phyloP scores from a whole-genome alignment of 805 yeast genomes.

The Candida tibetensis region DNA sequence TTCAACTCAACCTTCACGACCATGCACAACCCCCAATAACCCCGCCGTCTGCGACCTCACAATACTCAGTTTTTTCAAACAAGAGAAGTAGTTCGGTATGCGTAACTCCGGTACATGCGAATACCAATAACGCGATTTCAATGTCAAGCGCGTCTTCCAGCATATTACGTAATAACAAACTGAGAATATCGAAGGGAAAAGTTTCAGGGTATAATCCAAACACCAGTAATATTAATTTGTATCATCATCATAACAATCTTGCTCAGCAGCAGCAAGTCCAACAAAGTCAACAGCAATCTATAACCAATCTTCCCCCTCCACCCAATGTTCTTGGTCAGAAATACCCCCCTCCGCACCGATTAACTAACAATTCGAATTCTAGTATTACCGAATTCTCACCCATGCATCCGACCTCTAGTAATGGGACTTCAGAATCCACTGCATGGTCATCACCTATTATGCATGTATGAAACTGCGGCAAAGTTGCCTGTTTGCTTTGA shows the following conservation, averaged over 20 bases:
- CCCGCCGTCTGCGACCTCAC: constrained; percentile 44
- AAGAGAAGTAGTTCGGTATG: constrained; percentile 19
- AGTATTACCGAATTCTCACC: constrained; percentile 10
- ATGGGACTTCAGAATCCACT: constrained; percentile 8
- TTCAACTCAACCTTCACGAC: constrained; percentile 6
- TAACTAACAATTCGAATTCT: constrained; percentile 3
- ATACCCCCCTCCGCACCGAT: constrained; percentile 5
- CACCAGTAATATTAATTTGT: not conserved
- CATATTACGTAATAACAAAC: constrained; percentile 8
- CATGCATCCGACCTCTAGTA: constrained; percentile 4
- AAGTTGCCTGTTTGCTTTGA: not conserved
- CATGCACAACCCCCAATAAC: constrained; percentile 26
- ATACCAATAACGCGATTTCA: constrained; percentile 3
- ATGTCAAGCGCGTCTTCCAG: constrained; percentile 6
- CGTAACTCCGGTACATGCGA: constrained; percentile 24
- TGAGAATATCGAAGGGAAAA: constrained; percentile 12
- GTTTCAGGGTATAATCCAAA: constrained; percentile 1
- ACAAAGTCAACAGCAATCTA: constrained; percentile 1
- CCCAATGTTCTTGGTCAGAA: constrained; percentile 1
- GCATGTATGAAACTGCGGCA: no score
- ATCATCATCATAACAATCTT: constrained; percentile 1
- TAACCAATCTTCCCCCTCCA: constrained; percentile 1
- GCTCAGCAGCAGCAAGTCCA: not conserved
- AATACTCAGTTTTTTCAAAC: constrained; percentile 35
- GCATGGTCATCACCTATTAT: constrained; percentile 14